Evolutionary conservation across 1,284 basidiomycete species (phyloP), one percentile per base, ranked within the genome.

Genomic region (Malassezia japonica): DNA sequence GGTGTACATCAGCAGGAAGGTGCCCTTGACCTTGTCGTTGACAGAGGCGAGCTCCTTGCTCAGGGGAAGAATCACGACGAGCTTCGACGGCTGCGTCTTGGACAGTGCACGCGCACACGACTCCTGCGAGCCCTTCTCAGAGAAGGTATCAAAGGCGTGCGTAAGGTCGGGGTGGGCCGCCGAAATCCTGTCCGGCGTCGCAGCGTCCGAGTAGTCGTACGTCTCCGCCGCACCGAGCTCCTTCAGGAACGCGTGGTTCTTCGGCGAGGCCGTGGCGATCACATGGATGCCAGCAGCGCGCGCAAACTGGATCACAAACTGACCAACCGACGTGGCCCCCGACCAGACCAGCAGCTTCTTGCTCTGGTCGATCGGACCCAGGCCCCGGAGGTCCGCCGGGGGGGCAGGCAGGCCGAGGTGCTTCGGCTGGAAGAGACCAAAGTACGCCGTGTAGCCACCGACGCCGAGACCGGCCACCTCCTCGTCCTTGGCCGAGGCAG

Each of bases 311-410:
- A 72, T 57, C n/a, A 65, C 66, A 49, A 74, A 79, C 52, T 80
- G 77, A 4, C 80, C 81, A 0, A 72, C 72, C 15, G 78, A 64
- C n/a, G 78, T 79, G 4, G 80, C 74, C 9, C 81, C 79, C 15
- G 78, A 78, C 46, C 81, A 82, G 21, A 83, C 70, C 12, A 72
- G 55, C n/a, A 72, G 46, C 57, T 62, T 59, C 6, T 52, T 58
- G 15, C 58, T 52, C 7, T 52, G 42, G 20, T 59, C 49, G 5
- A 50, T 55, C 12, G 45, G 36, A 13, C 62, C 53, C 6, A 62
- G 42, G 4, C 55, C 47, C 9, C 55, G 53, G 18, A 48, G 38
- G 13, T 55, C 46, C 23, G 62, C 55, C 9, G 60, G 48, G 3
- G 60, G 59, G 12, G 24, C 6, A 23, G 54, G 46, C 8, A 64